Conservation (phyloP, 2,329 filamentous ascomycete genomes). For the Aschersonia sp. region DNA sequence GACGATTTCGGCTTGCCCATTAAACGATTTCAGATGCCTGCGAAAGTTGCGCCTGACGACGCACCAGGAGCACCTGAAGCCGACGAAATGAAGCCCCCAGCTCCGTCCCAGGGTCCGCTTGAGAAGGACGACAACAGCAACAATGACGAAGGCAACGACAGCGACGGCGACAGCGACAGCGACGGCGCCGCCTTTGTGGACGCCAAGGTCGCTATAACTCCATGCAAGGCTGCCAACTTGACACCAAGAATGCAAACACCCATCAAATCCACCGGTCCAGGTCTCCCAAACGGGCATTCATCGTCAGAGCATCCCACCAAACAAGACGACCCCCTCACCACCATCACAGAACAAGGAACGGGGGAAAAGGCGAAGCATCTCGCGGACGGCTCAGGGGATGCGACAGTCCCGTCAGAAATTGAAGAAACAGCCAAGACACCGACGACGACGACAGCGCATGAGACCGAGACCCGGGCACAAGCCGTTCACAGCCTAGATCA, state of each 20-base stretch:
- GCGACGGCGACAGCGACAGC: conserved; percentile 13
- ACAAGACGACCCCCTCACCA: neutral
- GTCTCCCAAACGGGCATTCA: neutral
- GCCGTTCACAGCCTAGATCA: conserved; percentile 20
- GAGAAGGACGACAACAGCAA: neutral
- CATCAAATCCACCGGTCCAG: neutral
- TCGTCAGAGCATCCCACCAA: neutral
- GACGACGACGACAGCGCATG: neutral
- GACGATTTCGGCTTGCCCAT: conserved; percentile 62
- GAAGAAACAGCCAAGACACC: neutral
- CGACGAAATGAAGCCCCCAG: conserved; percentile 9
- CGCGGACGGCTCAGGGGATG: neutral
- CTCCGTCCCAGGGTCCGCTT: conserved; percentile 3
- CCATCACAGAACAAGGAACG: neutral
- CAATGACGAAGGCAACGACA: conserved; percentile 2
- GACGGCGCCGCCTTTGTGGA: conserved; percentile 22
- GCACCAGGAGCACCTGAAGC: conserved; percentile 1
- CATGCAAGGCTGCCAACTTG: neutral
- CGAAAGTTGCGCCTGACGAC: neutral
- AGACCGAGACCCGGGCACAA: conserved; percentile 2
- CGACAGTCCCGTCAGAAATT: neutral
- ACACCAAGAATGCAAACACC: neutral
- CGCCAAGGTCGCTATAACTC: conserved; percentile 15
- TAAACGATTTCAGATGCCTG: conserved; percentile 24
- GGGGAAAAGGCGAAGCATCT: neutral